Conservation (phyloP, 2,329 filamentous ascomycete genomes). For the Diplodia scrobiculata region DNA sequence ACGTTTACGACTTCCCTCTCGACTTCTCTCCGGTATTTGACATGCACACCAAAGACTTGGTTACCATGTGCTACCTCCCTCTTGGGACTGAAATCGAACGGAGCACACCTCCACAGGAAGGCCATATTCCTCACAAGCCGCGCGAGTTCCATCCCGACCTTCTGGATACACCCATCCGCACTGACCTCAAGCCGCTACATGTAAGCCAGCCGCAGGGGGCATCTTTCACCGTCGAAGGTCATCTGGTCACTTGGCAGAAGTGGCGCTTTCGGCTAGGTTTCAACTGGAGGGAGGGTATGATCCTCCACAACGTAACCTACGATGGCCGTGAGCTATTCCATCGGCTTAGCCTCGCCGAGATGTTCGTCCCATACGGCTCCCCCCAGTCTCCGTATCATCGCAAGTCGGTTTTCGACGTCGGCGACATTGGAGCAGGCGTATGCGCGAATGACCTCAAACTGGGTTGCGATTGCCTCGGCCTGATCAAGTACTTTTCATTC, state of each 20-base stretch:
- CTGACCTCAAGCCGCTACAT: conserved; percentile 34
- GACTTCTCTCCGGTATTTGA: conserved; percentile 57
- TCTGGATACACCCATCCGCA: conserved; percentile 25
- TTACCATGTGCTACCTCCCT: conserved; percentile 53
- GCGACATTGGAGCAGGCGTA: conserved; percentile 48
- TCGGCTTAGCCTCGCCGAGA: conserved; percentile 48
- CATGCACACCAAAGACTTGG: conserved; percentile 55
- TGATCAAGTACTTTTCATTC: conserved; percentile 50
- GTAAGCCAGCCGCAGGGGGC: conserved; percentile 37
- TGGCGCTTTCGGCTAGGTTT: conserved; percentile 51
- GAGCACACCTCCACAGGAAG: conserved; percentile 46
- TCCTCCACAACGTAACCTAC: conserved; percentile 48
- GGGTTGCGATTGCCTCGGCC: conserved; percentile 52
- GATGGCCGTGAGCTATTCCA: conserved; percentile 48
- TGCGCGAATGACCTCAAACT: conserved; percentile 49
- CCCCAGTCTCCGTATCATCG: conserved; percentile 47
- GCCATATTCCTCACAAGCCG: conserved; percentile 45
- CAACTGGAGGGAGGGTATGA: conserved; percentile 51
- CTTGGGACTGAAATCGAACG: conserved; percentile 40
- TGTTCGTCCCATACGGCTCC: conserved; percentile 52
- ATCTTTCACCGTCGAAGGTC: conserved; percentile 35
- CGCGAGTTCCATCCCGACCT: conserved; percentile 38
- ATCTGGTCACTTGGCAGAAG: conserved; percentile 47
- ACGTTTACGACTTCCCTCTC: conserved; percentile 62
- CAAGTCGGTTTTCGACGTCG: conserved; percentile 51